Evolutionary conservation across 192 early-diverging fungal species (phyloP), one percentile per base, ranked within the genome.

Genomic region (Coemansia sp.): DNA sequence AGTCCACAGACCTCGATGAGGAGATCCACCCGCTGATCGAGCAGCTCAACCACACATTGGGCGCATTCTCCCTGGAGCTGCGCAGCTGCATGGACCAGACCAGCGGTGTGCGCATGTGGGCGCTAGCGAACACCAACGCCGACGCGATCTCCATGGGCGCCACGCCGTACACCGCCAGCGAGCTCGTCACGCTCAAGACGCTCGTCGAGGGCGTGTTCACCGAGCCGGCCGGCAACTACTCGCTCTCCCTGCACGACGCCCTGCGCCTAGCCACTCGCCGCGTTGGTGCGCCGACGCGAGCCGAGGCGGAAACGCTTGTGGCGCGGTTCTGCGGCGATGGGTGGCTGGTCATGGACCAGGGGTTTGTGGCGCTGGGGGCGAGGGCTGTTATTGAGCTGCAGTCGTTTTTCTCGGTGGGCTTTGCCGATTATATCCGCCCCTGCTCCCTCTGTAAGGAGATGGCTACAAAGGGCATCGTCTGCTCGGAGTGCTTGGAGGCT

Each of bases 401-500:
- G 27, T 50, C 67, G 17, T 79, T 54, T 59, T 42, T 79, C 4
- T 57, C 34, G 6, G 72, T 68, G 33, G 72, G 65, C 8, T 79
- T 65, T 21, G 46, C 61, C 39, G 72, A 79, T 6, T 79, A 68
- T n/a, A 56, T 64, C n/a, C 64, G 72, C 9, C 9, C 44, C 0
- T 79, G 77, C 39, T 66, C 72, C 0, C 42, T 79, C 46, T 79
- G 77, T 42, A 74, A 73, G 34, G 72, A 79, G 33, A 67, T 74
- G 62, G 77, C 77, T 17, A 79, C 77, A 0, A 34, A 33, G 19
- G 77, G 77, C 2, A 11, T 69, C 10, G 60, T 79, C 3, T 79
- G 77, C 59, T 29, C 24, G 21, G 68, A 39, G 8, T 79, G 77
- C 59, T 21, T 29, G 5, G 68, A 62, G 11, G 54, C 64, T 27